Evolutionary conservation across 1,139 yeast species (phyloP).

Genomic region (Wickerhamomyces sp.): DNA sequence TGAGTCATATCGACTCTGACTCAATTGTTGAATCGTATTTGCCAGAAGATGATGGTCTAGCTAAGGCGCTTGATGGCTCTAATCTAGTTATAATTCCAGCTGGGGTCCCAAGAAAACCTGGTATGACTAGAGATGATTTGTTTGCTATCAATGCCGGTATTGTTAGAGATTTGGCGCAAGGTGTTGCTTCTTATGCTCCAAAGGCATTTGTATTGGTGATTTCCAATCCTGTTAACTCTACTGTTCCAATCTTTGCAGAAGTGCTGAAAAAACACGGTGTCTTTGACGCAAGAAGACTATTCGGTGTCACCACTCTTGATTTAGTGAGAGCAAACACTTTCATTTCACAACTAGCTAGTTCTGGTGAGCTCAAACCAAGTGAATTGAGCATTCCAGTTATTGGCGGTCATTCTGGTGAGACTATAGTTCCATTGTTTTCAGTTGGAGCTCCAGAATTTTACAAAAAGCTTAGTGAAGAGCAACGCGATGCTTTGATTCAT

Average conservation of each 20-base stretch:
- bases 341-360: constrained; percentile 47
- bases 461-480: constrained; percentile 43
- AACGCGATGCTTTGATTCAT: constrained; percentile 66
- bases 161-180: constrained; percentile 76
- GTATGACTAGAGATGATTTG: constrained; percentile 96
- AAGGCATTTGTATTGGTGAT: constrained; percentile 73
- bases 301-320: constrained; percentile 93
- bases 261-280: constrained; percentile 70
- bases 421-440: constrained; percentile 86
- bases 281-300: constrained; percentile 73
- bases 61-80: constrained; percentile 59
- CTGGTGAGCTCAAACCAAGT: constrained; percentile 39
- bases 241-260: constrained; percentile 90
- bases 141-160: constrained; percentile 91
- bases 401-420: constrained; percentile 96
- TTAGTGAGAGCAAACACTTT: constrained; percentile 87
- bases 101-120: constrained; percentile 97
- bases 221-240: constrained; percentile 94
- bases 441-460: constrained; percentile 50
- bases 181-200: constrained; percentile 70
- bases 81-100: constrained; percentile 89
- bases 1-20: constrained; percentile 84
- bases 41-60: constrained; percentile 57
- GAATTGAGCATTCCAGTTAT: constrained; percentile 73
- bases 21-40: constrained; percentile 65